Percentiles rank a stretch among this genome's conserved stretches.
These are phyloP conservation scores for Blastocystis sp. DNA, from an alignment of 352 stramenopile genomes.

Conservation along the genomic window DNA sequence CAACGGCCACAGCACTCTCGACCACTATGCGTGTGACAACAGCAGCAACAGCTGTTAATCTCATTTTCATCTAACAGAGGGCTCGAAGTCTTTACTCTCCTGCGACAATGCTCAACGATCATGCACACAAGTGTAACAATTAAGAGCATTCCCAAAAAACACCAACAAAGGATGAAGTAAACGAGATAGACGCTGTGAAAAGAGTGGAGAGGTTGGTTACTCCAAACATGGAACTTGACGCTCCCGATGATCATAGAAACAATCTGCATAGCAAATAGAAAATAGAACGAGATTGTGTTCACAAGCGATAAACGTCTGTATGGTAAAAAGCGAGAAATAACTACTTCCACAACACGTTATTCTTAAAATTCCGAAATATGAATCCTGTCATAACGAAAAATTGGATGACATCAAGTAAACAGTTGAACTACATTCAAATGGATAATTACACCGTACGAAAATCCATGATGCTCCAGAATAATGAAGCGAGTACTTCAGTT, in stretches of 20 bases:
- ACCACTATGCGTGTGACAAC: background rate
- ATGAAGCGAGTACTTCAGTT: background rate
- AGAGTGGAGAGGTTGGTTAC: background rate
- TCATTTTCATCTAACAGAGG: background rate
- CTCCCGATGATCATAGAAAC: background rate
- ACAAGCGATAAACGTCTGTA: background rate
- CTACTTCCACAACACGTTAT: conserved; percentile 17
- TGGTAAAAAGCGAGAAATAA: background rate
- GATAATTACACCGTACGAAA: background rate
- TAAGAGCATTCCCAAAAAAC: background rate
- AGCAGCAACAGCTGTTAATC: background rate
- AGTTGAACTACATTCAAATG: background rate
- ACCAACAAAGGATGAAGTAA: conserved; percentile 33
- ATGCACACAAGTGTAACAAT: conserved; percentile 41
- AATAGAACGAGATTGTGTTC: background rate
- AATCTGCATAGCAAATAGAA: background rate
- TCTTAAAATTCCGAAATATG: conserved; percentile 31
- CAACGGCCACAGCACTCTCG: conserved; percentile 27
- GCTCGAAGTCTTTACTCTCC: too few relatives aligned
- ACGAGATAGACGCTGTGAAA: background rate
- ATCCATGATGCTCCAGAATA: background rate
- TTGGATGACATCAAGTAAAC: background rate
- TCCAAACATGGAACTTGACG: background rate
- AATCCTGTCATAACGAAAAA: conserved; percentile 49
- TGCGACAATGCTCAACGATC: background rate